Evolutionary conservation across 306 rosid species (phyloP).

Genomic region (Cucurbita argyrosperma): DNA sequence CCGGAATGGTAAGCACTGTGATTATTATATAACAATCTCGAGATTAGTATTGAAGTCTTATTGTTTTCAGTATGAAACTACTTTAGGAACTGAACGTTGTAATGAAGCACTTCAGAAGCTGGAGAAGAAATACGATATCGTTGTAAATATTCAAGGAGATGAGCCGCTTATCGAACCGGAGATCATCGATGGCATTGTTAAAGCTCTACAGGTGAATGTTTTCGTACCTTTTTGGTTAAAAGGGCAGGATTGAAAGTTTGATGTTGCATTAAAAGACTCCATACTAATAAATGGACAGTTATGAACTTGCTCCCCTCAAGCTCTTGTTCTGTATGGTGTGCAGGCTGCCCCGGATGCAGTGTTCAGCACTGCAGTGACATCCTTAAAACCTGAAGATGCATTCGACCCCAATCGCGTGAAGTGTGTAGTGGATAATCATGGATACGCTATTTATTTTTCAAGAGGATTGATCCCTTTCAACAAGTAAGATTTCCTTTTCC

Average conservation of each 20-base stretch:
- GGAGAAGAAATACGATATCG: slow-evolving; percentile 66
- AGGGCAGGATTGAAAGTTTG: not conserved
- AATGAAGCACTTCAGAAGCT: slow-evolving; percentile 83
- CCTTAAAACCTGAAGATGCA: slow-evolving; percentile 80
- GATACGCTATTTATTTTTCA: slow-evolving; percentile 89
- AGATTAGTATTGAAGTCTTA: not conserved
- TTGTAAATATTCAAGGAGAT: slow-evolving; percentile 95
- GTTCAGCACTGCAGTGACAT: slow-evolving; percentile 91
- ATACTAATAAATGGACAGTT: not conserved
- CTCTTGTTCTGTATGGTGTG: slow-evolving; percentile 18
- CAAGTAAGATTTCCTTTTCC: slow-evolving; percentile 40
- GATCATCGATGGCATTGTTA: slow-evolving; percentile 77
- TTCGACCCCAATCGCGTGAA: slow-evolving; percentile 81
- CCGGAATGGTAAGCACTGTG: slow-evolving; percentile 42
- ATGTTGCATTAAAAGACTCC: not conserved
- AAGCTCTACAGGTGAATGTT: slow-evolving; percentile 67
- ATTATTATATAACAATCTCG: not conserved
- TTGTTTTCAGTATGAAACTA: slow-evolving; percentile 1
- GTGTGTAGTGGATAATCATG: slow-evolving; percentile 61
- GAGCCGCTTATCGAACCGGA: slow-evolving; percentile 95
- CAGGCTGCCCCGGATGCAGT: slow-evolving; percentile 98
- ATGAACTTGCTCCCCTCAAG: not conserved
- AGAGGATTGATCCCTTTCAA: slow-evolving; percentile 86
- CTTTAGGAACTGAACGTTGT: slow-evolving; percentile 83
- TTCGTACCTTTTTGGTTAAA: not conserved